phyloP scores from a whole-genome alignment of 331 rosid species.

The Acacia concinna region DNA sequence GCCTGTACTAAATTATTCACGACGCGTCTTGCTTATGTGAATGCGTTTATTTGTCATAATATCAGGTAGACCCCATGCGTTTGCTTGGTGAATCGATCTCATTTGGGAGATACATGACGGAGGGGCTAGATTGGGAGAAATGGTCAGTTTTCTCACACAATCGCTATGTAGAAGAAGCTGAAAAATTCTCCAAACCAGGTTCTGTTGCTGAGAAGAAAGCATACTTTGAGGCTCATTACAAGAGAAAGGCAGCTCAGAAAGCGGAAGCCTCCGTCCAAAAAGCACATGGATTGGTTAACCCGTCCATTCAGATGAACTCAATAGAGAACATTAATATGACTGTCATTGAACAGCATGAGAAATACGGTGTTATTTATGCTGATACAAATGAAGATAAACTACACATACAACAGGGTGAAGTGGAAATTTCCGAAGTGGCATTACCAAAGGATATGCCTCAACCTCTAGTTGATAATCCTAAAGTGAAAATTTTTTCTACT shows the following conservation, averaged over 20 bases:
- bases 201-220: conserved; percentile 88
- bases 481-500: conserved; percentile 24
- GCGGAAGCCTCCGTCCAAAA: conserved; percentile 56
- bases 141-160: conserved; percentile 82
- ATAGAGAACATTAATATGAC: conserved; percentile 29
- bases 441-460: conserved; percentile 27
- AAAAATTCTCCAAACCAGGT: conserved; percentile 78
- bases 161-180: conserved; percentile 83
- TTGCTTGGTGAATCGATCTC: conserved; percentile 79
- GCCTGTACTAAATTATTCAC: neutral
- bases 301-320: neutral
- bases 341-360: conserved; percentile 30
- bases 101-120: conserved; percentile 80
- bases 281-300: conserved; percentile 31
- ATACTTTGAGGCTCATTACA: conserved; percentile 91
- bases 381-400: conserved; percentile 10
- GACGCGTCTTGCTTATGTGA: neutral
- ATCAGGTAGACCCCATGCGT: conserved; percentile 53
- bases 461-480: conserved; percentile 23
- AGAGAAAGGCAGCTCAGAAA: conserved; percentile 71
- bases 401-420: conserved; percentile 28
- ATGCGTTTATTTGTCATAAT: neutral
- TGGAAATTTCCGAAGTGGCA: conserved; percentile 34
- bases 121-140: conserved; percentile 76
- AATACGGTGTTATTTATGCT: conserved; percentile 16